Percentiles rank a stretch among this genome's conserved stretches.
Conservation (phyloP, 2,329 filamentous ascomycete genomes). For the Didymella pomorum region DNA sequence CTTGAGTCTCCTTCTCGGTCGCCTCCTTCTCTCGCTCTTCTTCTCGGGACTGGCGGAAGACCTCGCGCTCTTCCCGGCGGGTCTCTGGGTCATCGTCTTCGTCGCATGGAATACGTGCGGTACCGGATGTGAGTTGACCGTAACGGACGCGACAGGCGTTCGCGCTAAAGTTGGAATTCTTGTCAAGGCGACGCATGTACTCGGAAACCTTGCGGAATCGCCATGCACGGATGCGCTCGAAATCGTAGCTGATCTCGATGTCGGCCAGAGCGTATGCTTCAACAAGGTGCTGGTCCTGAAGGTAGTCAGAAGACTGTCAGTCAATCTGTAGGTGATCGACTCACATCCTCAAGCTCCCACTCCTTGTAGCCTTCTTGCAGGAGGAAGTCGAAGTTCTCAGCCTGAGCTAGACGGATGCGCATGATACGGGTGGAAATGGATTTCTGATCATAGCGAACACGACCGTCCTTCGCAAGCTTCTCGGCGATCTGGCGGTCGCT, state of each 20-base stretch:
- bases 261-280: slow-evolving; percentile 53
- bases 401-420: slow-evolving; percentile 55
- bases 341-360: slow-evolving; percentile 60
- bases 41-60: slow-evolving; percentile 30
- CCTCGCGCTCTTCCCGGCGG: slow-evolving; percentile 44
- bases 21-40: slow-evolving; percentile 32
- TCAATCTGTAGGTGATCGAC: slow-evolving; percentile 13
- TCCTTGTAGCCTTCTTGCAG: slow-evolving; percentile 58
- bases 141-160: slow-evolving; percentile 58
- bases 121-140: slow-evolving; percentile 52
- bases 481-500: slow-evolving; percentile 56
- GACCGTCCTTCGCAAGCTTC: slow-evolving; percentile 53
- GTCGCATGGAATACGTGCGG: slow-evolving; percentile 56
- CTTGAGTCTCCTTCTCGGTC: slow-evolving; percentile 26
- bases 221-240: slow-evolving; percentile 52
- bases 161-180: slow-evolving; percentile 54
- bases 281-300: slow-evolving; percentile 56
- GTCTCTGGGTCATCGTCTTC: slow-evolving; percentile 52
- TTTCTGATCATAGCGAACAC: slow-evolving; percentile 56
- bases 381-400: slow-evolving; percentile 54
- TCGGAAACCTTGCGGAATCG: slow-evolving; percentile 57
- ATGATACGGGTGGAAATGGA: slow-evolving; percentile 58
- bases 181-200: slow-evolving; percentile 52
- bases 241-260: slow-evolving; percentile 52
- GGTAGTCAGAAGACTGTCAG: not conserved